phyloP scores from a whole-genome alignment of 2,329 filamentous ascomycete genomes.

The Claviceps lovelessii region DNA sequence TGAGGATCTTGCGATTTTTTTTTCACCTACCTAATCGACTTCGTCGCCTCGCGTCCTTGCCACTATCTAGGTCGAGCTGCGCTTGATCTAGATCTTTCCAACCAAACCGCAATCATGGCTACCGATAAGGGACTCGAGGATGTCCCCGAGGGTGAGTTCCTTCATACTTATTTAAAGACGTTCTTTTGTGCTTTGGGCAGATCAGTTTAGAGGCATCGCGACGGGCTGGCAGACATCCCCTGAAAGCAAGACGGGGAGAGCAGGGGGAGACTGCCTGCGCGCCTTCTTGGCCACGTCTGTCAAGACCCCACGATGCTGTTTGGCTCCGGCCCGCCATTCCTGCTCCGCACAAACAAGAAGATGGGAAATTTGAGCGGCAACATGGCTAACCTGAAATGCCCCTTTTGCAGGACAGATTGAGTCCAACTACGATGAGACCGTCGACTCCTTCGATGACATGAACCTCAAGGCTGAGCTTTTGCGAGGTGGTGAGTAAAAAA shows the following conservation, averaged over 20 bases:
- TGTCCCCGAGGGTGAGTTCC: conserved; percentile 74
- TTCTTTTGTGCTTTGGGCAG: too few species aligned
- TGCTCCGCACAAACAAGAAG: conserved; percentile 1
- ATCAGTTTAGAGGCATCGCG: neutral
- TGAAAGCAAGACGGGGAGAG: neutral
- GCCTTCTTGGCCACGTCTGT: neutral
- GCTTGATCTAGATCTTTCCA: conserved; percentile 57
- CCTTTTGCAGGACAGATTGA: conserved; percentile 76
- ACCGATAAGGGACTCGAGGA: conserved; percentile 96
- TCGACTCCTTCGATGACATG: conserved; percentile 99
- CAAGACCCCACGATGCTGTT: neutral
- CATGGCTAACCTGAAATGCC: conserved; percentile 10
- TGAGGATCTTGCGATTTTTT: conserved; percentile 25
- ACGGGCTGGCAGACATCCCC: neutral
- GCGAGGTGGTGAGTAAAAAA: conserved; percentile 55
- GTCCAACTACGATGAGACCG: conserved; percentile 99
- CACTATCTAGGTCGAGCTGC: conserved; percentile 55
- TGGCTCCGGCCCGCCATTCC: neutral
- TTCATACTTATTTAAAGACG: neutral
- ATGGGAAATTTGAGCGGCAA: neutral
- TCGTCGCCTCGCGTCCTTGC: conserved; percentile 26
- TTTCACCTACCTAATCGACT: conserved; percentile 8
- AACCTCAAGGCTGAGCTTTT: conserved; percentile 93
- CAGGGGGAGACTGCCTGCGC: neutral
- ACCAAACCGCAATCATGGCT: conserved; percentile 84